Conservation (phyloP, 2,329 filamentous ascomycete species). For the Aspergillus udagawae region DNA sequence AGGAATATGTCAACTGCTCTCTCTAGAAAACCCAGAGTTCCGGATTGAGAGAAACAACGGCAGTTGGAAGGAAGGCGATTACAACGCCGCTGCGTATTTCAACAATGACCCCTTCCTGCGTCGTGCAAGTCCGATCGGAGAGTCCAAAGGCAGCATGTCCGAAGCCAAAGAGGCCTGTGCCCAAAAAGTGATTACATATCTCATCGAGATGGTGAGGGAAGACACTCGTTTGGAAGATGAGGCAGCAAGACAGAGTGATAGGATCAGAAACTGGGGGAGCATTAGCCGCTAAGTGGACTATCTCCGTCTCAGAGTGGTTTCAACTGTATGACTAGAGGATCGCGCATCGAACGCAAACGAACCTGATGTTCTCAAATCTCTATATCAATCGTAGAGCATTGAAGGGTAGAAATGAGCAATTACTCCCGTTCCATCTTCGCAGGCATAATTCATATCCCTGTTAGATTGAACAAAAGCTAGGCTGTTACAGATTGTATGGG, state of each 20-base stretch:
- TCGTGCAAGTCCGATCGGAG: conserved; percentile 26
- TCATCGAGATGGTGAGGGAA: conserved; percentile 26
- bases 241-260: conserved; percentile 3
- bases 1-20: conserved; percentile 23
- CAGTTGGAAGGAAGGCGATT: conserved; percentile 11
- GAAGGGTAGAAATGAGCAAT: too few relatives aligned
- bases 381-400: too few relatives aligned
- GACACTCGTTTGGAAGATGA: conserved; percentile 16
- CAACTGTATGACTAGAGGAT: too few relatives aligned
- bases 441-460: too few relatives aligned
- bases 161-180: conserved; percentile 21
- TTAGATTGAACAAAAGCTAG: too few relatives aligned
- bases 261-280: conserved; percentile 6
- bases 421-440: too few relatives aligned
- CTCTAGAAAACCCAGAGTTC: conserved; percentile 18
- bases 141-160: conserved; percentile 1
- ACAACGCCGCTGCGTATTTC: conserved; percentile 20
- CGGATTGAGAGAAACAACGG: conserved; percentile 10
- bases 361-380: too few relatives aligned
- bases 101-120: conserved; percentile 23
- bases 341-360: too few relatives aligned
- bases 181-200: conserved; percentile 21
- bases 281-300: neutral
- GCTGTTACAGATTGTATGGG: too few relatives aligned
- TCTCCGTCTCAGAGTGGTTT: too few relatives aligned